Evolutionary conservation across 139 green algal genomes (phyloP), one percentile per base, ranked within the genome.

Genomic region (Micractinium conductrix): DNA sequence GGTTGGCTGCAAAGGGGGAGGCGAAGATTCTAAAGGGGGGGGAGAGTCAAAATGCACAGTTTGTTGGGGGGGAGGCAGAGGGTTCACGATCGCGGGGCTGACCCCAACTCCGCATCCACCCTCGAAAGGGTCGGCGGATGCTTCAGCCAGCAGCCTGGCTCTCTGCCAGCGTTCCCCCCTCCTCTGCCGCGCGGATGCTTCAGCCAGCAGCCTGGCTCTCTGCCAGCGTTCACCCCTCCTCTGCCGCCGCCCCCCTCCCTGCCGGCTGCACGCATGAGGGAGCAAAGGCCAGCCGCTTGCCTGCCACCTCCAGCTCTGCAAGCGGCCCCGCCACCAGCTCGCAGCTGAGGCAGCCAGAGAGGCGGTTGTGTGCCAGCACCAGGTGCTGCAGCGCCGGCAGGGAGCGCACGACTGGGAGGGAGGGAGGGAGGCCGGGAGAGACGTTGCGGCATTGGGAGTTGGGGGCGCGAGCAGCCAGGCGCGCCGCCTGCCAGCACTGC

Each of bases 331-430:
- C 63, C 26, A 67, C 38, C 28, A 82, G 76, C 12, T 30, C 76
- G 58, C 76, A 82, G 55, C 19, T 55, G 28, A 82, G 76, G 4
- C 40, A 21, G 26, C 76, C 76, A 4, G 43, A 26, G 58, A 82
- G 76, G 40, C 44, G 40, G 76, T 82, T 82, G 76, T 82, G 76
- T 19, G 76, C 43, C 58, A 82, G 58, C 38, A 71, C 42, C 58
- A 82, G 76, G 76, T 71, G 72, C 55, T 82, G 38, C 37, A 82
- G 76, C 12, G 24, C 9, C 0, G 76, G 76, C 55, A 82, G 58
- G 12, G 28, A 37, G 7, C 28, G 7, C 38, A 82, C 37, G 4
- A 67, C 76, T 82, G 76, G 58, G 30, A 2, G 0, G 69, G 22
- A 42, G 24, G 16, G 14, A 19, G 10, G 5, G 28, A 9, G 71